These are phyloP conservation scores for Quercus gilva DNA, from an alignment of 306 rosid species.

Conservation along the genomic window DNA sequence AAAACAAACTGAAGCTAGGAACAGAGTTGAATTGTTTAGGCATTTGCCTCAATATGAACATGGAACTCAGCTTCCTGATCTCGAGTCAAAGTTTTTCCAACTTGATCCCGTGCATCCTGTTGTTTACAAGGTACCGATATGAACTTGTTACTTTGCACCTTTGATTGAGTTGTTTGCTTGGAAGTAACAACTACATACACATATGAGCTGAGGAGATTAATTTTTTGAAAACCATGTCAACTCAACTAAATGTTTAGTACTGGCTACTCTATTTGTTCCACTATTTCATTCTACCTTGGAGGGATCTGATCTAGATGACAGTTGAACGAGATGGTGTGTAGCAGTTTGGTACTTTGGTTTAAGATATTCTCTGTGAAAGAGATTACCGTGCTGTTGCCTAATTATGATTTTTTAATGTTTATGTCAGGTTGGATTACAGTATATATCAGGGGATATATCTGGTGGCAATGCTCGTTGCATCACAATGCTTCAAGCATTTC, in stretches of 20 bases:
- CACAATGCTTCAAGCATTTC: conserved; percentile 62
- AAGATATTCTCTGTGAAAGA: not conserved
- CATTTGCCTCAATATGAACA: conserved; percentile 67
- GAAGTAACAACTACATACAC: not conserved
- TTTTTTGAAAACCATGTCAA: not conserved
- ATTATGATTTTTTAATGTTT: conserved; percentile 12
- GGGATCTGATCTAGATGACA: not conserved
- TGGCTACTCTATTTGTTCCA: not conserved
- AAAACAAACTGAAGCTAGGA: conserved; percentile 59
- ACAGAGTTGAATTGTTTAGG: conserved; percentile 60
- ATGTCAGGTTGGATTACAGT: conserved; percentile 51
- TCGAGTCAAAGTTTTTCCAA: conserved; percentile 50
- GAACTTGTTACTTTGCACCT: not conserved
- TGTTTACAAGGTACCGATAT: conserved; percentile 47
- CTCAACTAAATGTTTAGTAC: not conserved
- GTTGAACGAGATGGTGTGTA: not conserved
- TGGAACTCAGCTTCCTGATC: conserved; percentile 63
- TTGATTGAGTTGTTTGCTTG: not conserved
- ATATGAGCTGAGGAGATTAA: not conserved
- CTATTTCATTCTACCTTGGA: not conserved
- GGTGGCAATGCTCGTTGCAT: conserved; percentile 63
- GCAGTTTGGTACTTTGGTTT: not conserved
- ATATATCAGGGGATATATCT: conserved; percentile 44
- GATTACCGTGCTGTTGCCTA: conserved; percentile 9
- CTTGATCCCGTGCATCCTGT: conserved; percentile 55